Base-by-base conservation (phyloP, 257 asterid genomes). In the Solanum lycopersicoides region DNA sequence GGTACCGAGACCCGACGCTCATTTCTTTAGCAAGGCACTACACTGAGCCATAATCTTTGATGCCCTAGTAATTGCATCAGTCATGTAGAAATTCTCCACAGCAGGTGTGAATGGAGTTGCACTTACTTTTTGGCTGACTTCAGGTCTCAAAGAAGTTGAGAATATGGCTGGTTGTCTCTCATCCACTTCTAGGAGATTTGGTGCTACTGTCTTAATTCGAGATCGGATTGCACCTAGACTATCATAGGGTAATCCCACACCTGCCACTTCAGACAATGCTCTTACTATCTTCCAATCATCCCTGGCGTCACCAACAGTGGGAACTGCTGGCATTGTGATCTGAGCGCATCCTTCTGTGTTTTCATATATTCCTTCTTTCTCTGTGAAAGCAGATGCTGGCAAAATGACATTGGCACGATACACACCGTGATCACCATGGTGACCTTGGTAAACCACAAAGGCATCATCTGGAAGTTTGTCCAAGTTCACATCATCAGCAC, bases 21-120 rank as follows among this genome's bases (percentile, higher is more conserved):
- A 93, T 91, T 96, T 95, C 92, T 91, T 91, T 90, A 59, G 72
- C 91, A 94, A 86, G 87, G 97, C 93, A 87, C 96, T 95, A 94
- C 99, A 95, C 25, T 97, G 98, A 12, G 99, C 99, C 99, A 96
- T 97, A 88, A 97, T 93, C 97, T 96, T 97, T n/a, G 99, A 95
- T 25, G 99, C 99, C 91, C 99, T 91, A 6, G 98, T 95, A 71
- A 97, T 95, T 3, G 99, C 35, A 87, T 97, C 99, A 0, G 99
- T 97, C 99, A 95, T 97, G 86, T 97, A 96, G 91, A 97, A 97
- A 83, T 97, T 97, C 91, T 92, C 94, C 18, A 96, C 92, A 2
- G 90, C 94, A 34, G 90, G 47, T 77, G 83, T 94, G 83, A 97
- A 96, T 9, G 99, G 96, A 28, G 93, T 82, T 35, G 89, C 79